A percentile compares a stretch with the other conserved stretches of the same genome.
Conservation (phyloP, 768 basidiomycete genomes). For the Leccinum pellstonianum region DNA sequence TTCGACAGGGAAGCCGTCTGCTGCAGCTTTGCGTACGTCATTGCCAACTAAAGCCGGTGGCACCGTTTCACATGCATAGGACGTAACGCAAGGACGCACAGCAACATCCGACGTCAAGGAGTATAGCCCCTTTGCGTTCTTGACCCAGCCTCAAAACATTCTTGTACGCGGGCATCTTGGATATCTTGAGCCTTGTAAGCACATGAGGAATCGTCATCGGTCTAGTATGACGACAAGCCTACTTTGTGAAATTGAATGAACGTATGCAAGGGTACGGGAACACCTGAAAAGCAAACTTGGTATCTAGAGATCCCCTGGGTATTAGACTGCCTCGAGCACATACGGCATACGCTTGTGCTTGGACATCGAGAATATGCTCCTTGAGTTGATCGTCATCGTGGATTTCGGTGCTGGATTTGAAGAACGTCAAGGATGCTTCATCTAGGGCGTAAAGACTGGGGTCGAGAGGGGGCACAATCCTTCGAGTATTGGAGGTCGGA, state of each 20-base stretch:
- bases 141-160: slow-evolving; percentile 36
- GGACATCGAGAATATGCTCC: slow-evolving; percentile 35
- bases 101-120: slow-evolving; percentile 48
- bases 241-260: slow-evolving; percentile 20
- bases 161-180: slow-evolving; percentile 20
- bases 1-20: slow-evolving; percentile 41
- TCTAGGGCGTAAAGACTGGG: slow-evolving; percentile 16
- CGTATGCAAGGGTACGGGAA: slow-evolving; percentile 26
- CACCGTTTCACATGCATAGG: background rate
- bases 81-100: slow-evolving; percentile 26
- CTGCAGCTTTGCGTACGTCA: slow-evolving; percentile 39
- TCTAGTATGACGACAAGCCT: background rate
- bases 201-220: background rate
- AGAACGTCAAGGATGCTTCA: slow-evolving; percentile 22
- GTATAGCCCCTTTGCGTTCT: slow-evolving; percentile 36
- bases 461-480: slow-evolving; percentile 8
- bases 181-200: slow-evolving; percentile 22
- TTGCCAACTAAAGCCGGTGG: slow-evolving; percentile 37
- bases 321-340: slow-evolving; percentile 1
- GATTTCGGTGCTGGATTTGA: slow-evolving; percentile 32
- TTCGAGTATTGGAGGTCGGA: background rate
- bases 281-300: slow-evolving; percentile 12
- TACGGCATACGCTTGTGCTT: slow-evolving; percentile 34
- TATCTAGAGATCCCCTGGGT: background rate
- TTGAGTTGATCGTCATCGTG: slow-evolving; percentile 30